Percentiles rank a stretch among this genome's conserved stretches.
phyloP scores from a whole-genome alignment of 306 rosid genomes.

The Betula pendula region DNA sequence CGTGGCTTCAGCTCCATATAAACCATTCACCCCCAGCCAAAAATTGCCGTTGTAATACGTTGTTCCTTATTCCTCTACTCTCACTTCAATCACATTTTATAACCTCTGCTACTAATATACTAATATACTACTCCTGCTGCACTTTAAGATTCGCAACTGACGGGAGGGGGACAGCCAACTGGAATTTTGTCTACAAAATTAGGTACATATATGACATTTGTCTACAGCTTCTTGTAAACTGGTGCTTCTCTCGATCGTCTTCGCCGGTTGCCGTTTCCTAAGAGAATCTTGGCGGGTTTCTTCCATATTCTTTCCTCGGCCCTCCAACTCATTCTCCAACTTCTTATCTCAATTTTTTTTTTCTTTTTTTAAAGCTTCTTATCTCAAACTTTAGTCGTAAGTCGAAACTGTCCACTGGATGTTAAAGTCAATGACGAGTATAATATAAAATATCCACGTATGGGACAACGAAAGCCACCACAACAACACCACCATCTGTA shows the following conservation, averaged over 20 bases:
- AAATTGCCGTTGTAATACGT: not conserved
- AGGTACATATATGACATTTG: not conserved
- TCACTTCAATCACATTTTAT: not conserved
- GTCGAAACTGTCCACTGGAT: no score
- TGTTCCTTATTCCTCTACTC: not conserved
- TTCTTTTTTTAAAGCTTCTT: no score
- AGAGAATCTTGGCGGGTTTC: not conserved
- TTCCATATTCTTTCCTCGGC: not conserved
- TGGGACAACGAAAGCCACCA: no score
- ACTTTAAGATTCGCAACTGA: not conserved
- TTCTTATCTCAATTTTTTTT: no score
- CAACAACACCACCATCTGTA: no score
- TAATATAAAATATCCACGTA: no score
- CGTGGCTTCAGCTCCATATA: not conserved
- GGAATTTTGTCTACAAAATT: not conserved
- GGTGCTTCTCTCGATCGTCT: not conserved
- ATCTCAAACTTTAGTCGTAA: no score
- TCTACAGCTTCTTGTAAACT: not conserved
- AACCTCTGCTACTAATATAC: not conserved
- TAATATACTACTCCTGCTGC: not conserved
- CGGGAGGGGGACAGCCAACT: no score
- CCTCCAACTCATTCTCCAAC: not conserved
- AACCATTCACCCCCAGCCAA: not conserved
- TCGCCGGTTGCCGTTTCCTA: conserved; percentile 12
- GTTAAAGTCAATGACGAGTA: no score